Evolutionary conservation across 148 eudicot genomes (phyloP).

Genomic region (Beta vulgaris): DNA sequence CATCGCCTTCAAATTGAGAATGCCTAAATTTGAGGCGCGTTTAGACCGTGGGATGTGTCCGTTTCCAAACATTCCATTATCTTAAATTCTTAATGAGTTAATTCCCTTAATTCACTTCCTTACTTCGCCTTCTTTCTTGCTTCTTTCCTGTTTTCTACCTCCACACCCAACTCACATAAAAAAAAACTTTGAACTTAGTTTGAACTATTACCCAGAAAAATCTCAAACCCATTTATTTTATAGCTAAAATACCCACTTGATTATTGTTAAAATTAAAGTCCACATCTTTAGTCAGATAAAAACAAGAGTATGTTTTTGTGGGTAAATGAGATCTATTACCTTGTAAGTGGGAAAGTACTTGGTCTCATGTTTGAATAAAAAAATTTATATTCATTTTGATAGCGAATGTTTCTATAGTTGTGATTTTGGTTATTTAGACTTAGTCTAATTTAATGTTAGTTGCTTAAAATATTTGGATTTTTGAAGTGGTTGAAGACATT

Average conservation of each 20-base stretch:
- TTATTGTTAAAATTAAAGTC: not conserved
- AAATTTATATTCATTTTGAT: not conserved
- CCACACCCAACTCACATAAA: not conserved
- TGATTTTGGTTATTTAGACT: constrained; percentile 25
- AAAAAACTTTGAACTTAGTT: not conserved
- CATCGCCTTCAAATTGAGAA: not conserved
- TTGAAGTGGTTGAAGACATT: constrained; percentile 28
- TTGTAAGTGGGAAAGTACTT: constrained; percentile 26
- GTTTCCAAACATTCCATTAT: not conserved
- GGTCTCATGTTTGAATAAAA: constrained; percentile 23
- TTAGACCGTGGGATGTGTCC: not conserved
- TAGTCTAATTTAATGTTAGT: constrained; percentile 1
- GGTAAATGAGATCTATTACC: not conserved
- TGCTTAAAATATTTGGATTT: not conserved
- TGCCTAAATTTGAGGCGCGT: constrained; percentile 18
- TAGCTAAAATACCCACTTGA: not conserved
- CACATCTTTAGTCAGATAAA: not conserved
- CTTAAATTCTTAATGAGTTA: not conserved
- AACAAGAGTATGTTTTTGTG: not conserved
- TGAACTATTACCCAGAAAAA: not conserved
- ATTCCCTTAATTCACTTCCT: not conserved
- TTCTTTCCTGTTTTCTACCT: not conserved
- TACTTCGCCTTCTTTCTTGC: constrained; percentile 7
- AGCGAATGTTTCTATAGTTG: constrained; percentile 3
- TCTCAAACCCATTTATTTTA: not conserved